Conservation (phyloP, 163 green algal species). For the Picocystis sp. region DNA sequence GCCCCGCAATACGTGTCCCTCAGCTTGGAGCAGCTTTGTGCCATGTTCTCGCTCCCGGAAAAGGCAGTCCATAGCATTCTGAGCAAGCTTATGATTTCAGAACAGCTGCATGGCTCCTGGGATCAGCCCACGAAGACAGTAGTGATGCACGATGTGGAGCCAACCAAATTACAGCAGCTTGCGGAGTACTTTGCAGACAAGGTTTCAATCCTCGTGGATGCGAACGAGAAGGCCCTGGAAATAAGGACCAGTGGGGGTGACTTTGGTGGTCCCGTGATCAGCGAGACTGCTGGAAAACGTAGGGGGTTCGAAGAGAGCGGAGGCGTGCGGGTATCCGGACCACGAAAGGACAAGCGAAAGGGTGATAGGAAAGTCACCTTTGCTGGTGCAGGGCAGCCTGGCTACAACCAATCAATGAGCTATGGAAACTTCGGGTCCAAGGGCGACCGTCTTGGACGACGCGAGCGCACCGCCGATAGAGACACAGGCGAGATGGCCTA, state of each 20-base stretch:
- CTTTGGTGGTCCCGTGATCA: background rate
- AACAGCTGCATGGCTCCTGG: constrained; percentile 69
- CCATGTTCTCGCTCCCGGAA: constrained; percentile 71
- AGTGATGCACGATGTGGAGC: constrained; percentile 71
- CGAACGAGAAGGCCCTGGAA: constrained; percentile 79
- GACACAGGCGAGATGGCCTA: no score
- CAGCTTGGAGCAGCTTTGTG: constrained; percentile 60
- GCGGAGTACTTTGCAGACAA: constrained; percentile 38
- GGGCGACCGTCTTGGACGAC: no score
- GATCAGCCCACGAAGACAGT: constrained; percentile 87
- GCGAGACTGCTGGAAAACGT: no score
- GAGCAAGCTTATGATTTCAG: constrained; percentile 77
- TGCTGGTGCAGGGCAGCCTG: no score
- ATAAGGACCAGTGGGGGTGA: constrained; percentile 12
- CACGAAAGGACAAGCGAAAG: no score
- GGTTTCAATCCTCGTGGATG: constrained; percentile 54
- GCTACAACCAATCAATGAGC: no score
- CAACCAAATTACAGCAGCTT: constrained; percentile 57
- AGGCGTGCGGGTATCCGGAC: no score
- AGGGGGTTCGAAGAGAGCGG: no score
- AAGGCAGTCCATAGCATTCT: constrained; percentile 57
- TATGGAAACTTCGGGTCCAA: no score
- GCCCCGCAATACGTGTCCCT: constrained; percentile 68
- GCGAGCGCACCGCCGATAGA: no score
- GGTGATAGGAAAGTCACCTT: no score